Evolutionary conservation across 331 rosid species (phyloP).

Genomic region (Arachis monticola): DNA sequence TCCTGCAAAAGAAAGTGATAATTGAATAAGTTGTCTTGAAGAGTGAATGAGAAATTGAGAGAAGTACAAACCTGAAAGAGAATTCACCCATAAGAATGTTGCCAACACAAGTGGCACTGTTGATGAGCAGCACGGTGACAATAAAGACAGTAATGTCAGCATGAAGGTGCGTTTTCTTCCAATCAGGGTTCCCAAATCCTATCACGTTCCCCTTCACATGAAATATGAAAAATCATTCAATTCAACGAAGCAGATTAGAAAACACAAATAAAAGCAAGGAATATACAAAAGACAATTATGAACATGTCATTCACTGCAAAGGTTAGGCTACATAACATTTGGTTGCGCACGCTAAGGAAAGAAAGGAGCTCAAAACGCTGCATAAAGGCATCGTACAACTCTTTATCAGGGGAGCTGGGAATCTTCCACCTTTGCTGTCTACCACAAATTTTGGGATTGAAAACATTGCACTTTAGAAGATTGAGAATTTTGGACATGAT

Average conservation of each 20-base stretch:
- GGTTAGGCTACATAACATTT: conserved; percentile 49
- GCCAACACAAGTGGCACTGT: conserved; percentile 70
- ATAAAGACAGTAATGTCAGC: conserved; percentile 60
- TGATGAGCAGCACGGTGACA: conserved; percentile 56
- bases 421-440: conserved; percentile 26
- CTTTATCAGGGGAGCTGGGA: conserved; percentile 13
- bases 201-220: conserved; percentile 67
- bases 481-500: no score
- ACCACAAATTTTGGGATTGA: neutral
- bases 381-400: conserved; percentile 61
- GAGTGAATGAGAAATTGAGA: no score
- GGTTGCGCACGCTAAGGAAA: conserved; percentile 61
- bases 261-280: neutral
- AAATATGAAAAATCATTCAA: conserved; percentile 44
- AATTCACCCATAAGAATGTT: conserved; percentile 76
- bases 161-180: conserved; percentile 62
- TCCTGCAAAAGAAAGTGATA: conserved; percentile 37
- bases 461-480: no score
- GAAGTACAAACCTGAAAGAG: conserved; percentile 52
- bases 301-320: conserved; percentile 72
- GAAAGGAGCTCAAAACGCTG: conserved; percentile 65
- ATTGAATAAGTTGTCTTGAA: no score
- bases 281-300: conserved; percentile 5
- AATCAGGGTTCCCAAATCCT: conserved; percentile 77
- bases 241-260: neutral